phyloP scores from a whole-genome alignment of 169 alveolate species.

The Eimeria praecox region DNA sequence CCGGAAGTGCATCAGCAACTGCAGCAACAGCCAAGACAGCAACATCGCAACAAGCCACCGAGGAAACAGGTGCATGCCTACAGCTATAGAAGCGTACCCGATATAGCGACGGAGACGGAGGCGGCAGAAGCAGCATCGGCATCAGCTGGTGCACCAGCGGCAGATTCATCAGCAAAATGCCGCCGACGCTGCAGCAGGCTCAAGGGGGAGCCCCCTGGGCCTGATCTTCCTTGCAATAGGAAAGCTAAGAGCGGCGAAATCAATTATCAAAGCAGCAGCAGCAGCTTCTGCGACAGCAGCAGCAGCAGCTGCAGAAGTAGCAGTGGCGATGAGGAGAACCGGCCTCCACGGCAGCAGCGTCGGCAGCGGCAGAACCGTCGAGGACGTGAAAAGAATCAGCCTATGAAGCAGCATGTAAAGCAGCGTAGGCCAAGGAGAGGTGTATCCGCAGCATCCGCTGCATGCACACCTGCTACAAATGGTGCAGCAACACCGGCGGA shows the following conservation, averaged over 20 bases:
- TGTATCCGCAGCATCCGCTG: neutral
- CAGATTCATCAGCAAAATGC: neutral
- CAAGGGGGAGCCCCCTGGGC: conserved; percentile 17
- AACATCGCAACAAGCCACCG: neutral
- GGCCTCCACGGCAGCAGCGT: conserved; percentile 9
- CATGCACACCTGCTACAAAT: neutral
- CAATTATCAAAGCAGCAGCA: conserved; percentile 5
- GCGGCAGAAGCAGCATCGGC: neutral
- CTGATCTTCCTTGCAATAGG: neutral
- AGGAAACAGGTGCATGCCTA: neutral
- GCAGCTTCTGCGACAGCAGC: conserved; percentile 60
- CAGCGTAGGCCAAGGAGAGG: conserved; percentile 1
- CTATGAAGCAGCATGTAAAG: neutral
- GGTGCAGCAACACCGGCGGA: conserved; percentile 5
- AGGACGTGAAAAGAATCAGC: neutral
- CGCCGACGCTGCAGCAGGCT: conserved; percentile 56
- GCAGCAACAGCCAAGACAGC: conserved; percentile 47
- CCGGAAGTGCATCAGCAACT: neutral
- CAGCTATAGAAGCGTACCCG: conserved; percentile 59
- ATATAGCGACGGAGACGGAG: neutral
- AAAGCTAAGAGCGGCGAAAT: neutral
- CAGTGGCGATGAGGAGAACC: conserved; percentile 29
- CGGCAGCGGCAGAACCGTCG: conserved; percentile 11
- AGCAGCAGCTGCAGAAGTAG: conserved; percentile 47
- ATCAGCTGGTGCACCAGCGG: neutral